Evolutionary conservation across 176 grass and related monocot genomes (phyloP).

Genomic region (Oropetium thomaeum): DNA sequence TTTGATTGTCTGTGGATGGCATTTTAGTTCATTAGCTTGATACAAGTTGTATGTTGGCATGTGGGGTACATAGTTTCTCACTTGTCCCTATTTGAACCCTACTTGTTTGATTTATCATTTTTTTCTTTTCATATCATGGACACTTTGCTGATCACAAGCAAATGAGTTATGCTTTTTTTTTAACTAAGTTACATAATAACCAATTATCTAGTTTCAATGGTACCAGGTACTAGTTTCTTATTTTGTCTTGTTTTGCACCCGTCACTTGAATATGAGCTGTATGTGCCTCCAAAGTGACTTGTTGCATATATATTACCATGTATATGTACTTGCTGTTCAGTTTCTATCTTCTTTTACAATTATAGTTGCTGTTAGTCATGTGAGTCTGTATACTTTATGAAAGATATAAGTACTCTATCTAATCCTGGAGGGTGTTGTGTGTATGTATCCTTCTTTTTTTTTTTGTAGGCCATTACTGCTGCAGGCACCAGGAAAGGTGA

Average conservation of each 20-base stretch:
- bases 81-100: not conserved
- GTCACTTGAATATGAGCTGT: not conserved
- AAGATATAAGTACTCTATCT: not conserved
- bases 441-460: not conserved
- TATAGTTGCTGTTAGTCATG: not conserved
- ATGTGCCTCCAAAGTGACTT: not conserved
- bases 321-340: not conserved
- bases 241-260: not conserved
- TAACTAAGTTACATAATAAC: not conserved
- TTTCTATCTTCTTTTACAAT: not conserved
- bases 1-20: not conserved
- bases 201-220: not conserved
- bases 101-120: not conserved
- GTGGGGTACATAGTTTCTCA: too few species aligned
- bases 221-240: not conserved
- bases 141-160: not conserved
- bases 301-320: not conserved
- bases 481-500: slow-evolving; percentile 64
- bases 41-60: not conserved
- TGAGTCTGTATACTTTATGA: not conserved
- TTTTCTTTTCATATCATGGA: not conserved
- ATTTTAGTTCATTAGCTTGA: not conserved
- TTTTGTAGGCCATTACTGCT: slow-evolving; percentile 54
- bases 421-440: not conserved
- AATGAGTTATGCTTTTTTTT: not conserved